A percentile compares a stretch with the other conserved stretches of the same genome.
These are phyloP conservation scores for Monosporozyma aerobia DNA, from an alignment of 805 yeast genomes.

Conservation along the genomic window DNA sequence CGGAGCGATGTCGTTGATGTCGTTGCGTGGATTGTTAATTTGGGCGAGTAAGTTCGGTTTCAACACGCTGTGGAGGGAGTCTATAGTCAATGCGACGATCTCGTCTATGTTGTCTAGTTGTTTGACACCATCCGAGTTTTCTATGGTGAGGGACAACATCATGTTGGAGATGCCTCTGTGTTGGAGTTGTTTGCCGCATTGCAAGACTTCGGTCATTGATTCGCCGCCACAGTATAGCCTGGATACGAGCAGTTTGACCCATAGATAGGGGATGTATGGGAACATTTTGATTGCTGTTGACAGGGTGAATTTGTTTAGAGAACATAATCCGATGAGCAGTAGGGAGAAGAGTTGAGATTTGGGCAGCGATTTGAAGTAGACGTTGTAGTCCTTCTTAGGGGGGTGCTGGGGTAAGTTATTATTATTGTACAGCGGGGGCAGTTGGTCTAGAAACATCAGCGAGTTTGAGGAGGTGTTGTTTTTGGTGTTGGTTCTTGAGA, in stretches of 20 bases:
- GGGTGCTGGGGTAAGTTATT: not conserved
- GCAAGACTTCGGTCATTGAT: constrained; percentile 54
- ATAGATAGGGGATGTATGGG: constrained; percentile 64
- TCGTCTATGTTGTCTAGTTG: constrained; percentile 42
- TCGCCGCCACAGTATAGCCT: constrained; percentile 90
- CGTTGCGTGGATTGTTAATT: constrained; percentile 29
- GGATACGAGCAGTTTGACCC: constrained; percentile 66
- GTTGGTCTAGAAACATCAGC: not conserved
- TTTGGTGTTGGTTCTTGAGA: constrained; percentile 3
- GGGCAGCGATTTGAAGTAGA: constrained; percentile 40
- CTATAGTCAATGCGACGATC: constrained; percentile 54
- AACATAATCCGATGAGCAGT: constrained; percentile 60
- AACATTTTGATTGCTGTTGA: constrained; percentile 53
- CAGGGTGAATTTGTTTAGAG: constrained; percentile 54
- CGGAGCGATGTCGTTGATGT: constrained; percentile 68
- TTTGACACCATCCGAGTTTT: constrained; percentile 77
- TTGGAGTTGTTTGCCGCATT: constrained; percentile 59
- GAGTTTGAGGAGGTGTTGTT: not conserved
- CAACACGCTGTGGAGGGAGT: constrained; percentile 58
- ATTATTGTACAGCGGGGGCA: not conserved
- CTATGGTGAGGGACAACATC: constrained; percentile 93
- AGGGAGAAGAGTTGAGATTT: constrained; percentile 52
- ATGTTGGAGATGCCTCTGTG: constrained; percentile 78
- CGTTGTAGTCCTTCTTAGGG: not conserved
- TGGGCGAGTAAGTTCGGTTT: constrained; percentile 61